Evolutionary conservation across 2,329 filamentous ascomycete genomes (phyloP).

Genomic region (Pseudogymnoascus sp.): DNA sequence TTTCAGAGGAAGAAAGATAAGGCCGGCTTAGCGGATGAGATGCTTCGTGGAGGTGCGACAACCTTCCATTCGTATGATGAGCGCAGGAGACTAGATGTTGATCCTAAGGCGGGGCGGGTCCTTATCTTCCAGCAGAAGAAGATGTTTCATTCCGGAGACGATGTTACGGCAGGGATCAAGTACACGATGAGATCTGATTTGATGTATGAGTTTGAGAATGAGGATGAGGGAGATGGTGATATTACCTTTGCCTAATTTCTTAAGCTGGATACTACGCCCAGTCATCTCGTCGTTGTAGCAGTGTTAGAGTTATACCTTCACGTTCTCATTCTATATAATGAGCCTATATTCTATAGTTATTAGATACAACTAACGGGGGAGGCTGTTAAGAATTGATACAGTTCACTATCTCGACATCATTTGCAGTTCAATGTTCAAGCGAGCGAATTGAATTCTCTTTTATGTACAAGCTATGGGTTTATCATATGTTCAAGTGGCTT

Average conservation of each 20-base stretch:
- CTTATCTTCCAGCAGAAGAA: slow-evolving; percentile 51
- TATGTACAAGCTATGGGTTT: slow-evolving; percentile 9
- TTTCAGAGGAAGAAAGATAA: neutral
- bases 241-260: slow-evolving; percentile 5
- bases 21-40: slow-evolving; percentile 20
- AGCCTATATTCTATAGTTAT: no score
- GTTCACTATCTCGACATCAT: neutral
- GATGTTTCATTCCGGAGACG: slow-evolving; percentile 47
- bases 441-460: slow-evolving; percentile 2
- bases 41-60: slow-evolving; percentile 46
- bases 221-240: slow-evolving; percentile 14
- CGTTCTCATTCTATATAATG: no score
- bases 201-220: slow-evolving; percentile 35
- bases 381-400: no score
- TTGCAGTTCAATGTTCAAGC: neutral
- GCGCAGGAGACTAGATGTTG: slow-evolving; percentile 41
- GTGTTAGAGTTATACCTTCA: no score
- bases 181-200: slow-evolving; percentile 52
- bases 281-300: no score
- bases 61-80: slow-evolving; percentile 42
- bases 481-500: slow-evolving; percentile 7
- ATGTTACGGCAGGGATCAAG: slow-evolving; percentile 45
- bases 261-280: neutral
- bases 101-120: slow-evolving; percentile 51
- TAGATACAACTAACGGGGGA: no score